Conservation (phyloP, 2,329 filamentous ascomycete genomes). For the Zelopaecilomyces penicillatus region DNA sequence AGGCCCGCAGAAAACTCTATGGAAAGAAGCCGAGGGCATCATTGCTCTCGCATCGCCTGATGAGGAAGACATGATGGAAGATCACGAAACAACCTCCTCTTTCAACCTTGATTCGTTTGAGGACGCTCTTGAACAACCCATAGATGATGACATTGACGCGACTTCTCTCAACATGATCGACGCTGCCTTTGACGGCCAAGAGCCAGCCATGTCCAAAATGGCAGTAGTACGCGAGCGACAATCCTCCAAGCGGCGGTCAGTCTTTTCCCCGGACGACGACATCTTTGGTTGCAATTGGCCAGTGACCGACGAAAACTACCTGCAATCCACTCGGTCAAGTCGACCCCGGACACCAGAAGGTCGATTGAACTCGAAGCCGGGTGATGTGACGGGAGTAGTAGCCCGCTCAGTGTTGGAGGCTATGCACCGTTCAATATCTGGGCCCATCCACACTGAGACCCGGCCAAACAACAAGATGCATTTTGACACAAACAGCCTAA, state of each 20-base stretch:
- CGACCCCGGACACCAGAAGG: slow-evolving; percentile 35
- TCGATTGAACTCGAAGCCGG: slow-evolving; percentile 19
- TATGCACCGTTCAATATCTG: slow-evolving; percentile 43
- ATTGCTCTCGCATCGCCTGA: slow-evolving; percentile 73
- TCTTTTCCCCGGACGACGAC: slow-evolving; percentile 58
- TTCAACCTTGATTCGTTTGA: slow-evolving; percentile 29
- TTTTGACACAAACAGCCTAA: slow-evolving; percentile 62
- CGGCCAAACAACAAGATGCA: slow-evolving; percentile 41
- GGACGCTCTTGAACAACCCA: slow-evolving; percentile 35
- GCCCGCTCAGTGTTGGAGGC: slow-evolving; percentile 52
- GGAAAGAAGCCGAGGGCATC: slow-evolving; percentile 79
- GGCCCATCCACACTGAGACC: slow-evolving; percentile 27
- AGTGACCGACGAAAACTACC: slow-evolving; percentile 27
- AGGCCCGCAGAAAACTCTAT: slow-evolving; percentile 53
- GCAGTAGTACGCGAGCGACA: slow-evolving; percentile 47
- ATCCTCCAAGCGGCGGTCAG: slow-evolving; percentile 47
- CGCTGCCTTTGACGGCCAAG: slow-evolving; percentile 33
- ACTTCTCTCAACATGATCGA: slow-evolving; percentile 35
- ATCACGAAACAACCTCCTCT: slow-evolving; percentile 29
- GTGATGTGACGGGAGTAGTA: slow-evolving; percentile 42
- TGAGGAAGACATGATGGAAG: slow-evolving; percentile 38
- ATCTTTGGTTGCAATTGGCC: slow-evolving; percentile 52
- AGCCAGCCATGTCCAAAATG: slow-evolving; percentile 38
- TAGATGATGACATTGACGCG: slow-evolving; percentile 41
- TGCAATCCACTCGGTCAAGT: slow-evolving; percentile 26